Percentiles rank a stretch among this genome's conserved stretches.
These are phyloP conservation scores for Polytrichum formosum DNA, from an alignment of 225 moss, liverwort and hornwort genomes.

Conservation along the genomic window DNA sequence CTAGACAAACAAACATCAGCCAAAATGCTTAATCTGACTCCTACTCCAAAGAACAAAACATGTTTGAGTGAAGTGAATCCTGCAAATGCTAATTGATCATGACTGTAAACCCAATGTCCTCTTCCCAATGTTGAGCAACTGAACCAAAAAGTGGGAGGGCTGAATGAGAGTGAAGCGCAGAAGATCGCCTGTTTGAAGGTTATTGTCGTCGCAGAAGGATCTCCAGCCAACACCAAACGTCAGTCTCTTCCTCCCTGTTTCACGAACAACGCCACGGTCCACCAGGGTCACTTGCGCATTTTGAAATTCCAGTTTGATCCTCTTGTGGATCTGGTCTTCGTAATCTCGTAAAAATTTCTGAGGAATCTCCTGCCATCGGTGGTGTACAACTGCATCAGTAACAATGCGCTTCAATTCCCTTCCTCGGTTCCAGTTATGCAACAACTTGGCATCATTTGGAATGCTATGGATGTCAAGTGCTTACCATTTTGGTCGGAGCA, in stretches of 20 bases:
- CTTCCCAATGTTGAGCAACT: background rate
- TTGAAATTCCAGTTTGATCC: background rate
- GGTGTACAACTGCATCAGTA: background rate
- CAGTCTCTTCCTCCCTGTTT: background rate
- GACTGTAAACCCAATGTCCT: too few species aligned
- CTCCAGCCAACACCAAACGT: background rate
- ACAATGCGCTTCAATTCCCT: background rate
- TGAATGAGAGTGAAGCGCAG: background rate
- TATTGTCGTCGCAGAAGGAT: background rate
- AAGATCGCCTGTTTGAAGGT: background rate
- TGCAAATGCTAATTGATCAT: too few species aligned
- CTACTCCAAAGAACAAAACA: too few species aligned
- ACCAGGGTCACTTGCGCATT: background rate
- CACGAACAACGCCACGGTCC: background rate
- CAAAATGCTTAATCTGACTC: too few species aligned
- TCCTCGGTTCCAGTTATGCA: too few species aligned
- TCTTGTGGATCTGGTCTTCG: background rate
- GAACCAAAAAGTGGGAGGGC: background rate
- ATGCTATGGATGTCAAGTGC: too few species aligned
- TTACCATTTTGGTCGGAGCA: too few species aligned
- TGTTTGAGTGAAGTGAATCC: too few species aligned
- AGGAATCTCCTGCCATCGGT: background rate
- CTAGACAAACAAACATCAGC: too few species aligned
- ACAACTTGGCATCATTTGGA: too few species aligned
- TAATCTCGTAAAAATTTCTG: background rate